These are phyloP conservation scores for Pythium apleroticum DNA, from an alignment of 352 stramenopile species.

Conservation along the genomic window DNA sequence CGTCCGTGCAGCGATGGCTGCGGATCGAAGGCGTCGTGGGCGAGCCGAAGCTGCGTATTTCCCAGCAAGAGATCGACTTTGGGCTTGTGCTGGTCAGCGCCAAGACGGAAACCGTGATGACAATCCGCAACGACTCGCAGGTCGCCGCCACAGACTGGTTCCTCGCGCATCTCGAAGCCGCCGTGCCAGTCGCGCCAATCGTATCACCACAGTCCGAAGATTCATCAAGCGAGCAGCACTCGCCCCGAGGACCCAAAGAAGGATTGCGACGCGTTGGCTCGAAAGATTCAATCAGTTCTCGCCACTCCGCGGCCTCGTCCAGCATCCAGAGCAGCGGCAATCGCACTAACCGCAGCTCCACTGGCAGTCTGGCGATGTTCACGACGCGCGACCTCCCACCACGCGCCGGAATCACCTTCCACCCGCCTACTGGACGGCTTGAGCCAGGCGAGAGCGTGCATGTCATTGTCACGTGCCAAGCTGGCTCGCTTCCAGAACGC, in stretches of 20 bases:
- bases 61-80: constrained; percentile 65
- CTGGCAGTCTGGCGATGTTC: constrained; percentile 29
- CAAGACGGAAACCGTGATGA: constrained; percentile 38
- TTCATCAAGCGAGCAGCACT: not conserved
- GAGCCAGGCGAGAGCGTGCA: constrained; percentile 36
- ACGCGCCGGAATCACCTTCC: constrained; percentile 48
- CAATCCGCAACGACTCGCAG: constrained; percentile 33
- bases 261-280: constrained; percentile 33
- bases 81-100: constrained; percentile 64
- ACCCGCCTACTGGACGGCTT: constrained; percentile 43
- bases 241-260: not conserved
- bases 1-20: constrained; percentile 47
- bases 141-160: constrained; percentile 39
- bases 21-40: constrained; percentile 51
- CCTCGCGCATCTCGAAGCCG: constrained; percentile 45
- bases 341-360: constrained; percentile 33
- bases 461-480: constrained; percentile 48
- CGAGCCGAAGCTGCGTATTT: constrained; percentile 42
- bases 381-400: constrained; percentile 45
- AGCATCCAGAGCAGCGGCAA: constrained; percentile 34
- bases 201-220: not conserved
- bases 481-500: constrained; percentile 57
- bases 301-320: constrained; percentile 38
- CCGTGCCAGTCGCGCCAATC: not conserved
- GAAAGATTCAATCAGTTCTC: constrained; percentile 55